Evolutionary conservation across 2,329 filamentous ascomycete species (phyloP).

Genomic region (Lasiodiplodia sp.): DNA sequence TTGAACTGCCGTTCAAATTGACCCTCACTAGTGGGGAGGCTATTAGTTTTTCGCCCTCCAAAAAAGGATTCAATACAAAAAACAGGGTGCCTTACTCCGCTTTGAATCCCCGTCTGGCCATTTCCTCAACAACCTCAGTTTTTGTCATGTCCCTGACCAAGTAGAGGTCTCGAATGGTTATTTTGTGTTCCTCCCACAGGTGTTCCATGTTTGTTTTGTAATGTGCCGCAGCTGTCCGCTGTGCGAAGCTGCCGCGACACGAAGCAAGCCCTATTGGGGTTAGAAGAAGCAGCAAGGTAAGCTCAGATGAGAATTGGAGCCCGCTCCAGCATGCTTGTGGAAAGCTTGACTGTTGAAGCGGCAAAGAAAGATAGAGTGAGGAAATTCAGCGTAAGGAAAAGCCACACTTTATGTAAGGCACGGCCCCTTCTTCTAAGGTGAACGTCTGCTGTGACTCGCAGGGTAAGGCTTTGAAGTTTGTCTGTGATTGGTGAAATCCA

Average conservation of each 20-base stretch:
- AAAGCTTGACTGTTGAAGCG: no score
- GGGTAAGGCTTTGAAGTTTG: not conserved
- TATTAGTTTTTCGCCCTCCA: no score
- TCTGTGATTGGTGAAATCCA: not conserved
- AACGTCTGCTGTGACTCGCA: no score
- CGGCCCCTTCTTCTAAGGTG: no score
- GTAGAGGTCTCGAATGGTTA: constrained; percentile 35
- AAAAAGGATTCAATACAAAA: not conserved
- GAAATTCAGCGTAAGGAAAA: no score
- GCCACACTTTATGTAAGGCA: no score
- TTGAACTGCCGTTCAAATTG: constrained; percentile 39
- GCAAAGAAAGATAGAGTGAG: no score
- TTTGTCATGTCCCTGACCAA: constrained; percentile 17
- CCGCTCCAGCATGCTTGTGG: no score
- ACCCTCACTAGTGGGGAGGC: constrained; percentile 30
- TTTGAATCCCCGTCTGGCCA: constrained; percentile 8
- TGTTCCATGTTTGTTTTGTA: not conserved
- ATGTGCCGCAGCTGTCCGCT: not conserved
- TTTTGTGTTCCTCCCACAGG: constrained; percentile 35
- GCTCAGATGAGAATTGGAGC: no score
- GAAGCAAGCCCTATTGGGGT: not conserved
- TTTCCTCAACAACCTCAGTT: constrained; percentile 13
- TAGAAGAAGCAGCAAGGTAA: no score
- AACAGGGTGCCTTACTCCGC: constrained; percentile 14
- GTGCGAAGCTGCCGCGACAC: not conserved